A percentile compares a stretch with the other conserved stretches of the same genome.
These are phyloP conservation scores for Lolium rigidum DNA, from an alignment of 176 grass and related monocot genomes.

Conservation along the genomic window DNA sequence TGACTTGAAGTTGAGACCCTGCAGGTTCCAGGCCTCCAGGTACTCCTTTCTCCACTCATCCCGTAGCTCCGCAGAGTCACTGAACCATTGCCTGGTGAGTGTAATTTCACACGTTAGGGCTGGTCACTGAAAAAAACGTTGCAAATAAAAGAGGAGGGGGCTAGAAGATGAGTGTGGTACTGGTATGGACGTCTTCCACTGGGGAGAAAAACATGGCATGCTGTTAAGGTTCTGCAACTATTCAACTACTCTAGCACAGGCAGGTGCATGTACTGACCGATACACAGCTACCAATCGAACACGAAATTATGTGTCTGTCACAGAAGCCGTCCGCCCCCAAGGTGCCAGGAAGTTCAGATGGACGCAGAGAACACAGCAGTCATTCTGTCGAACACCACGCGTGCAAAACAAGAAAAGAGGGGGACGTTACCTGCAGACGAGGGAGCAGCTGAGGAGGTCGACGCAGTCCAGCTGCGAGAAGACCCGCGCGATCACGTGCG, in stretches of 20 bases:
- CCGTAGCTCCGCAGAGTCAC: slow-evolving; percentile 66
- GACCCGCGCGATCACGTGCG: slow-evolving; percentile 70
- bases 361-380: not conserved
- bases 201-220: not conserved
- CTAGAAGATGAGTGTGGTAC: no score
- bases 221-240: not conserved
- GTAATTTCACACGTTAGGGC: not conserved
- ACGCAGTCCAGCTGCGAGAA: slow-evolving; percentile 98
- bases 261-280: not conserved
- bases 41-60: slow-evolving; percentile 87
- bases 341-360: not conserved
- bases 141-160: not conserved
- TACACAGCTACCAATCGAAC: not conserved
- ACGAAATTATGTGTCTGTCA: not conserved
- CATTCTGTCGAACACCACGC: slow-evolving; percentile 43
- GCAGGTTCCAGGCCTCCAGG: slow-evolving; percentile 68
- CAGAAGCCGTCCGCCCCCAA: no score
- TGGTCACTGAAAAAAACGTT: not conserved
- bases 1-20: slow-evolving; percentile 46
- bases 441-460: slow-evolving; percentile 77
- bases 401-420: not conserved
- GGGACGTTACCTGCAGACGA: slow-evolving; percentile 64
- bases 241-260: no score
- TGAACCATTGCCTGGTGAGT: slow-evolving; percentile 79
- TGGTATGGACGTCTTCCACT: no score